phyloP scores from a whole-genome alignment of 768 basidiomycete genomes.

The Nidularia pulvinata region DNA sequence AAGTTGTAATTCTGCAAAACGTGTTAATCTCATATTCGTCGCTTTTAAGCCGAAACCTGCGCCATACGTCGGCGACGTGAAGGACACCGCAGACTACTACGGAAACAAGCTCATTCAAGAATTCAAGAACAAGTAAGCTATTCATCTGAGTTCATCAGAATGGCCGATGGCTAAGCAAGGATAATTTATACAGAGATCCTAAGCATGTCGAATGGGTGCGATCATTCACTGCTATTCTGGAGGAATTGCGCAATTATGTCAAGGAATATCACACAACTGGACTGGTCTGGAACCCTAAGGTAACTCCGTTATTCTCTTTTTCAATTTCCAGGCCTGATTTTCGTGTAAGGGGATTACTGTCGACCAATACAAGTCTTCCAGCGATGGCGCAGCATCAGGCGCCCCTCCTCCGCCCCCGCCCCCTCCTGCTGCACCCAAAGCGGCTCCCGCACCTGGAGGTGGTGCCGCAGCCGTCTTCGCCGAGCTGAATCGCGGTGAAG shows the following conservation, averaged over 20 bases:
- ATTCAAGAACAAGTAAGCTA: conserved; percentile 86
- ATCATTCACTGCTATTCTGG: conserved; percentile 66
- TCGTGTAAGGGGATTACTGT: conserved; percentile 51
- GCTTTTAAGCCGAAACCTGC: conserved; percentile 85
- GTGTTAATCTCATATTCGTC: no score
- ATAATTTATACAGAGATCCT: conserved; percentile 70
- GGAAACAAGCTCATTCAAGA: conserved; percentile 90
- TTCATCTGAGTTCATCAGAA: no score
- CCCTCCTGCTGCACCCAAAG: conserved; percentile 57
- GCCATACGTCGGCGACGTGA: conserved; percentile 77
- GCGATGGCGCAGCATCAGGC: conserved; percentile 29
- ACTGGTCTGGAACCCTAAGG: conserved; percentile 86
- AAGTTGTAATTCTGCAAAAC: neutral
- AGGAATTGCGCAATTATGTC: conserved; percentile 81
- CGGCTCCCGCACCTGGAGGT: conserved; percentile 45
- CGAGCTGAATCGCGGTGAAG: conserved; percentile 85
- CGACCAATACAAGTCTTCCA: conserved; percentile 46
- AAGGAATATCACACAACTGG: conserved; percentile 87
- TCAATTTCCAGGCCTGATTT: conserved; percentile 1
- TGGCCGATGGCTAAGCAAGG: no score
- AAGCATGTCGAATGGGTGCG: conserved; percentile 91
- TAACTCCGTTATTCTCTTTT: conserved; percentile 21
- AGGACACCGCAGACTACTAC: conserved; percentile 87
- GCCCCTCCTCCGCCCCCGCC: conserved; percentile 56
- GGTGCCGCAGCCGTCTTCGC: conserved; percentile 86